phyloP scores from a whole-genome alignment of 805 yeast genomes.

The Cyberlindnera saturnus region DNA sequence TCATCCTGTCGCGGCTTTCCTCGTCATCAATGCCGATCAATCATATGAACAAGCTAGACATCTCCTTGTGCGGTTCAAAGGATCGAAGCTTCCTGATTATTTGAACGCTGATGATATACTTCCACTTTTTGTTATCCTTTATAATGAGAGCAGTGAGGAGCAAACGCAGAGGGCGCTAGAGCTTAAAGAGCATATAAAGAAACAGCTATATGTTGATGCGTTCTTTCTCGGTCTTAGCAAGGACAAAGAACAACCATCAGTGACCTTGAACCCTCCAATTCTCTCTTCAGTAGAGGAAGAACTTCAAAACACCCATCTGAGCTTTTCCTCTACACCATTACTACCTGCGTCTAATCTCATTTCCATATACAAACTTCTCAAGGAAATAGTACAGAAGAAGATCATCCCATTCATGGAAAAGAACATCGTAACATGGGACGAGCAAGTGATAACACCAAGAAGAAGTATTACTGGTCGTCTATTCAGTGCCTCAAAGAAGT shows the following conservation, averaged over 20 bases:
- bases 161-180: slow-evolving; percentile 38
- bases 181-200: slow-evolving; percentile 29
- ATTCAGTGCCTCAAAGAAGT: slow-evolving; percentile 59
- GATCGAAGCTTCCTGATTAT: slow-evolving; percentile 47
- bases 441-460: slow-evolving; percentile 69
- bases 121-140: slow-evolving; percentile 45
- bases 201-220: slow-evolving; percentile 31
- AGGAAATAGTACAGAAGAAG: slow-evolving; percentile 31
- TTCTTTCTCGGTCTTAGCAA: slow-evolving; percentile 14
- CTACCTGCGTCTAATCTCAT: slow-evolving; percentile 12
- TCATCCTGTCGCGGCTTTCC: slow-evolving; percentile 76
- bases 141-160: slow-evolving; percentile 38
- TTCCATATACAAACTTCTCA: slow-evolving; percentile 15
- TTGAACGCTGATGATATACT: slow-evolving; percentile 59
- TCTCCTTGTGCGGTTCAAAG: slow-evolving; percentile 47
- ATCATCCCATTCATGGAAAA: slow-evolving; percentile 78
- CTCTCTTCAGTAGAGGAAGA: slow-evolving; percentile 44
- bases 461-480: slow-evolving; percentile 70
- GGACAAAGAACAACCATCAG: slow-evolving; percentile 8
- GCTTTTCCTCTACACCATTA: slow-evolving; percentile 6
- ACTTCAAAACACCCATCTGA: slow-evolving; percentile 18
- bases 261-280: slow-evolving; percentile 25
- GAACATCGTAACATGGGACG: slow-evolving; percentile 80
- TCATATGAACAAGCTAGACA: slow-evolving; percentile 51
- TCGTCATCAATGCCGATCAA: slow-evolving; percentile 56